Percentiles rank a stretch among this genome's conserved stretches.
Conservation (phyloP, 768 basidiomycete species). For the Pleurotus tuber-regium region DNA sequence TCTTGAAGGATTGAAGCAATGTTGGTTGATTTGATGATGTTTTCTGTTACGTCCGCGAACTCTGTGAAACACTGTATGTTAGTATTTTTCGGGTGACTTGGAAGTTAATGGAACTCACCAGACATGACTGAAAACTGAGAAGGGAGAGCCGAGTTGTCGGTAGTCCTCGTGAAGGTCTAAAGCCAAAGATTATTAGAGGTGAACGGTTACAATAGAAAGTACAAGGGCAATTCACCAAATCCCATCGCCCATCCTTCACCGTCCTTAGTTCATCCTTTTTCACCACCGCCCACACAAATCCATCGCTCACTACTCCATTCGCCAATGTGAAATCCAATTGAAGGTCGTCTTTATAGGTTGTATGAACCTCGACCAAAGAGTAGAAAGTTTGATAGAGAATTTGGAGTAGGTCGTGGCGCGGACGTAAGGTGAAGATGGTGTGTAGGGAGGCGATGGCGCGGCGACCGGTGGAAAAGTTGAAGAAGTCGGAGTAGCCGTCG, state of each 20-base stretch:
- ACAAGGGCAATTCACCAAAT: conserved; percentile 59
- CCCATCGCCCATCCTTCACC: conserved; percentile 78
- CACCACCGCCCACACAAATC: conserved; percentile 83
- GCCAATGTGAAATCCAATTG: conserved; percentile 78
- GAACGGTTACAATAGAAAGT: conserved; percentile 1
- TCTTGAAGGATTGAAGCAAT: conserved; percentile 60
- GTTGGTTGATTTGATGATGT: conserved; percentile 57
- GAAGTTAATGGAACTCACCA: conserved; percentile 32
- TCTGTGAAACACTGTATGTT: conserved; percentile 40
- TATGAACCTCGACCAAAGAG: conserved; percentile 75
- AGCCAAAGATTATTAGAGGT: conserved; percentile 4
- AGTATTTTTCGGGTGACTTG: conserved; percentile 7
- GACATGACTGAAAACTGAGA: conserved; percentile 72
- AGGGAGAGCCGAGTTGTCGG: conserved; percentile 63
- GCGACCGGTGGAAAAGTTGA: conserved; percentile 85
- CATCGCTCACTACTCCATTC: conserved; percentile 44
- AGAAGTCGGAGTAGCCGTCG: conserved; percentile 79
- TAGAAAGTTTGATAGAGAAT: conserved; percentile 56
- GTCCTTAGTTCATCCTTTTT: conserved; percentile 73
- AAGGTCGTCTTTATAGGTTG: conserved; percentile 64
- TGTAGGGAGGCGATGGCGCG: conserved; percentile 76
- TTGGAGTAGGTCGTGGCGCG: conserved; percentile 82
- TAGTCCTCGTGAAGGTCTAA: conserved; percentile 81
- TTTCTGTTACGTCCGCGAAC: conserved; percentile 82
- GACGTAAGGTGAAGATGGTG: conserved; percentile 71